Conservation (phyloP, 495 filamentous ascomycete genomes). For the Penicillium bialowiezense region DNA sequence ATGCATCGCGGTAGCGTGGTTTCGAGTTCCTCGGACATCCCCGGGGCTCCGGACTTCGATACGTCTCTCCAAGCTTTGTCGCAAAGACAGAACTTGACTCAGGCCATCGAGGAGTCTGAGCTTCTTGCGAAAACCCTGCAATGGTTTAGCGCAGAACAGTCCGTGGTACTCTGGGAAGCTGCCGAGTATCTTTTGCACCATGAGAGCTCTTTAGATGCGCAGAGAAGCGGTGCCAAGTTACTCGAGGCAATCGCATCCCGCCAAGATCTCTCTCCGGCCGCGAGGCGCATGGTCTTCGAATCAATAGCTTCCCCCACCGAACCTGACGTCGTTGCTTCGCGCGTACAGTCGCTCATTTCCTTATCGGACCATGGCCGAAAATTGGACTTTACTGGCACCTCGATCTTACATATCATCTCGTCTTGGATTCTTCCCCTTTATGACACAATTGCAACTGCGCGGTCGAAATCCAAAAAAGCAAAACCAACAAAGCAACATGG, state of each 20-base stretch:
- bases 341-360: conserved; percentile 39
- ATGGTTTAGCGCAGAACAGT: conserved; percentile 42
- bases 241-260: conserved; percentile 40
- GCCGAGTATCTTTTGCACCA: conserved; percentile 40
- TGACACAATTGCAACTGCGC: conserved; percentile 32
- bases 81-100: conserved; percentile 34
- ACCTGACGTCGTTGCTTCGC: conserved; percentile 39
- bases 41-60: conserved; percentile 42
- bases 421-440: conserved; percentile 43
- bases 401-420: conserved; percentile 40
- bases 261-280: conserved; percentile 39
- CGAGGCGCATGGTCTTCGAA: conserved; percentile 35
- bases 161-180: conserved; percentile 41
- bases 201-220: conserved; percentile 35
- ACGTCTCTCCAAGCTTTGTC: conserved; percentile 31
- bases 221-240: conserved; percentile 33
- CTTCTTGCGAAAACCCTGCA: conserved; percentile 29
- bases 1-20: conserved; percentile 48
- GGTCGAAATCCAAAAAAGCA: conserved; percentile 48
- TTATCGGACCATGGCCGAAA: conserved; percentile 47
- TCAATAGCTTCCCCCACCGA: conserved; percentile 35
- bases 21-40: conserved; percentile 43
- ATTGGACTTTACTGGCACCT: conserved; percentile 41
- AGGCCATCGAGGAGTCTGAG: conserved; percentile 44
- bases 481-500: conserved; percentile 48